Evolutionary conservation across 352 stramenopile genomes (phyloP), one percentile per base, ranked within the genome.

Genomic region (Pythium insidiosum): DNA sequence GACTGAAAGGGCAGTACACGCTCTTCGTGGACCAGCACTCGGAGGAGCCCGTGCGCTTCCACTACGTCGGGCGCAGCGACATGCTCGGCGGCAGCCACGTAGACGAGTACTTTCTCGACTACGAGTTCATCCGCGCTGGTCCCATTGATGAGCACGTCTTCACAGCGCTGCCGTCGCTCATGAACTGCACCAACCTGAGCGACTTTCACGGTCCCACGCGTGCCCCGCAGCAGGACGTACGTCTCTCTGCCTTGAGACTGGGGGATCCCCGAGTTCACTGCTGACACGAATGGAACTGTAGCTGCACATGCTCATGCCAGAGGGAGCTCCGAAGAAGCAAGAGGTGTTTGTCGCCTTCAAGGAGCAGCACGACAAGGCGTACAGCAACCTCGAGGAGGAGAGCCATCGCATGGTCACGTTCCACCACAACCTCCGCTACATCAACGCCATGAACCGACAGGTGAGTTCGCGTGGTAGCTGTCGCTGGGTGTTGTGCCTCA

Each of bases 51-150:
- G 80, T 95, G 39, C 76, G 76, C 19, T 92, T 94, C 51, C 74
- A 94, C 46, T 95, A 89, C 43, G 53, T 93, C 0, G 85, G 85
- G 10, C 83, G 87, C 52, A 94, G 94, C 47, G 59, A 65, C 0
- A 75, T 94, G 65, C 61, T 95, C 11, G 80, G 83, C 19, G 83
- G 78, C 4, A 92, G 79, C 46, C 85, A 95, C 61, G 87, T 93
- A 46, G 85, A 95, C 47, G 81, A 95, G 61, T 95, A 95, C 60
- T 91, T 72, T 43, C 45, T 95, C 40, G 81, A 95, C 53, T 95
- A 95, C 62, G 63, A 90, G 43, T 92, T 89, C 56, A 62, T 95
- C 16, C 78, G 80, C 29, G 75, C 73, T 42, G 79, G 77, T 0
- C 68, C 78, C 10, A 58, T 90, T 22, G 53, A 78, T 24, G 56